Base-by-base conservation (phyloP, 1,139 yeast species). In the Blastobotrys elegans region DNA sequence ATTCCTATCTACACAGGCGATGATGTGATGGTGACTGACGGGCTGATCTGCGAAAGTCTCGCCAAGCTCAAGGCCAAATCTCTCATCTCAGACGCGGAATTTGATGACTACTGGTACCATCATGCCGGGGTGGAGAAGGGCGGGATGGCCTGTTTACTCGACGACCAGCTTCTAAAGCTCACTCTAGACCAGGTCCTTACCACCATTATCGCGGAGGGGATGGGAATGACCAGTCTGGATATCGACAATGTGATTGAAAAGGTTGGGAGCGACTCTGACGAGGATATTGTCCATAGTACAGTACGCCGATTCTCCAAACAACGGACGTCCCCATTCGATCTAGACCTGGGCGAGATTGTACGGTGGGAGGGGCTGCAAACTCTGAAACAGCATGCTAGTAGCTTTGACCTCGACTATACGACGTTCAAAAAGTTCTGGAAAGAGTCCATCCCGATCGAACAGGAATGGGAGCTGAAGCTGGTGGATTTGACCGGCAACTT, bases 281-380 rank as follows among this genome's bases (percentile, higher is more conserved):
- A 51, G 8, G 67, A 67, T 4, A 73, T 79, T 26, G 63, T 80
- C 1, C 62, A 61, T 26, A 72, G 84, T 0, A 68, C 80, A 0
- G 53, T 80, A 14, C 64, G 68, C 43, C 75, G 73, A 55, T 82
- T 80, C 61, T 67, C 76, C 3, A 47, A 52, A 3, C 47, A 32
- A 11, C 43, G 48, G 2, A 43, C 42, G 16, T 55, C 45, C 4
- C 57, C 52, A 45, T 37, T 7, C 36, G 37, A 53, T 41, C 54
- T 81, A 27, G 68, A 78, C 52, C 67, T 69, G 51, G 56, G 55
- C 2, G 64, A 61, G 34, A 70, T 82, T 2, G 72, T 82, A 0
- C 61, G 62, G 44, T 83, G 87, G 83, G 77, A 75, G 59, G 94
- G 90, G 1, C 62, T 76, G 2, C 70, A 73, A 47, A 70, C 81